phyloP scores from a whole-genome alignment of 768 basidiomycete genomes.

The Udeniomyces megalosporus region DNA sequence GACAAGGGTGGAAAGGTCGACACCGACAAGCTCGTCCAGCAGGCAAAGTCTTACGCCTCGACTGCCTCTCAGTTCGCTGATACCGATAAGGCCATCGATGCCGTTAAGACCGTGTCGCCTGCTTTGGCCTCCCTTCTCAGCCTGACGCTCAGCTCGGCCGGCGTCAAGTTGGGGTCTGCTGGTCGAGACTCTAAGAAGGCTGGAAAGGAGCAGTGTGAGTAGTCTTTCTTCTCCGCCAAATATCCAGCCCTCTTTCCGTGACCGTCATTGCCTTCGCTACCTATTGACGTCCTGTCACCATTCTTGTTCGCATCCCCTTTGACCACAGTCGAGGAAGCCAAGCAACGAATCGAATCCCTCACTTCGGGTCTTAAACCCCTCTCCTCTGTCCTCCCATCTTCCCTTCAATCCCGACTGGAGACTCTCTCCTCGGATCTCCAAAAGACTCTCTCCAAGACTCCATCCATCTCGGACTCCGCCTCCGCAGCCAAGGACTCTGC shows the following conservation, averaged over 20 bases:
- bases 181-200: slow-evolving; percentile 7
- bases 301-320: too few relatives aligned
- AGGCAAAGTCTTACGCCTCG: not conserved
- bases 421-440: slow-evolving; percentile 1
- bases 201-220: slow-evolving; percentile 7
- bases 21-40: slow-evolving; percentile 18
- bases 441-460: slow-evolving; percentile 5
- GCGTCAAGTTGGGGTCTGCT: not conserved
- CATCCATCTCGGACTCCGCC: not conserved
- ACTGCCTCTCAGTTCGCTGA: not conserved
- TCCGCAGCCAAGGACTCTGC: slow-evolving; percentile 10
- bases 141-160: not conserved
- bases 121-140: slow-evolving; percentile 1
- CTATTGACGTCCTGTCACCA: too few relatives aligned
- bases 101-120: slow-evolving; percentile 11
- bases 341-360: slow-evolving; percentile 7
- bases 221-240: not conserved
- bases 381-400: not conserved
- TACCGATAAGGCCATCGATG: slow-evolving; percentile 9
- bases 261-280: too few relatives aligned
- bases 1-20: slow-evolving; percentile 26
- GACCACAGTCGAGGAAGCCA: not conserved
- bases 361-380: slow-evolving; percentile 1
- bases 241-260: not conserved
- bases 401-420: slow-evolving; percentile 3